Percentiles rank a stretch among this genome's conserved stretches.
These are phyloP conservation scores for Macrotyloma uniflorum DNA, from an alignment of 306 rosid genomes.

Conservation along the genomic window DNA sequence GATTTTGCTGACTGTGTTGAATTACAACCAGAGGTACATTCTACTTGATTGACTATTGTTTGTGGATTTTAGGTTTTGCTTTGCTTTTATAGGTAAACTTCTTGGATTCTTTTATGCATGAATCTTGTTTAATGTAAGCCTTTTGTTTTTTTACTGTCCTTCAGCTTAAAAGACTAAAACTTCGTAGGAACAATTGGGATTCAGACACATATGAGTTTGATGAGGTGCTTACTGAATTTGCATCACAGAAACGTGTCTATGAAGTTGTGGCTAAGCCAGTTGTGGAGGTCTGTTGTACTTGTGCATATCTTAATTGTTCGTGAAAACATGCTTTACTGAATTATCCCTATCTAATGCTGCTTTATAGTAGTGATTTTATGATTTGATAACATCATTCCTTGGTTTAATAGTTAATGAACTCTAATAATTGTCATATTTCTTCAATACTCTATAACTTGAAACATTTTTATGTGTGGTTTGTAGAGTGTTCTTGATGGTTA, in stretches of 20 bases:
- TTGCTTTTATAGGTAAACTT: constrained; percentile 14
- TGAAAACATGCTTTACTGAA: constrained; percentile 25
- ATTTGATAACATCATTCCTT: constrained; percentile 19
- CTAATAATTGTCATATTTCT: constrained; percentile 15
- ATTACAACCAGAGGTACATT: constrained; percentile 84
- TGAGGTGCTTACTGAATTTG: constrained; percentile 87
- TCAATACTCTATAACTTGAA: constrained; percentile 25
- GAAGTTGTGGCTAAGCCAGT: constrained; percentile 99
- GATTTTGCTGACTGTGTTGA: constrained; percentile 97
- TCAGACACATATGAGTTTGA: constrained; percentile 90
- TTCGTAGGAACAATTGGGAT: constrained; percentile 95
- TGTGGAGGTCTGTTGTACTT: constrained; percentile 70
- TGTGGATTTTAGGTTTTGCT: constrained; percentile 16
- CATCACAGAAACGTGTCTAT: constrained; percentile 95
- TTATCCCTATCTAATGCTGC: constrained; percentile 28
- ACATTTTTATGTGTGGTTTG: constrained; percentile 35
- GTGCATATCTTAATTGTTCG: constrained; percentile 13
- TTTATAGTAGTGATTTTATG: constrained; percentile 25
- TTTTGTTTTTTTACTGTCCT: constrained; percentile 29
- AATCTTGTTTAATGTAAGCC: constrained; percentile 19
- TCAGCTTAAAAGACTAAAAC: constrained; percentile 92
- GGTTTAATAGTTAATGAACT: constrained; percentile 12
- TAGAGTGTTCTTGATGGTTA: constrained; percentile 97
- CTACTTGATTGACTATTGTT: constrained; percentile 15
- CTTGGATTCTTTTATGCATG: constrained; percentile 3